A percentile compares a stretch with the other conserved stretches of the same genome.
Evolutionary conservation across 148 eudicot species (phyloP).

Genomic region (Cornus controversa): DNA sequence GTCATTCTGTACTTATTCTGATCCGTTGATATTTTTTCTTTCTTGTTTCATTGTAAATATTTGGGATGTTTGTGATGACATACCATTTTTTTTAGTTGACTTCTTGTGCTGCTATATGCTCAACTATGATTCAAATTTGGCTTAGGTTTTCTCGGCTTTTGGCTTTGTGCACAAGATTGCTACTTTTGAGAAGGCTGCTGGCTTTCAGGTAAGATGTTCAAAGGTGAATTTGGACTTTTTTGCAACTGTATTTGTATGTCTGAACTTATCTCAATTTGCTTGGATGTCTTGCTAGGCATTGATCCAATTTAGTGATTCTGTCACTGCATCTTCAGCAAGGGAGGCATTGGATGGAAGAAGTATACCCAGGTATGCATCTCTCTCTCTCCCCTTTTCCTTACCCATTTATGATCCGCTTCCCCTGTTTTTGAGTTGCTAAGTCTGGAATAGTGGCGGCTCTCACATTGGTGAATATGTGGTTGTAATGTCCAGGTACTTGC

Average conservation of each 20-base stretch:
- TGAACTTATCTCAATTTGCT: not conserved
- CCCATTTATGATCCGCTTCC: not conserved
- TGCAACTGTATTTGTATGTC: not conserved
- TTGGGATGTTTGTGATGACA: not conserved
- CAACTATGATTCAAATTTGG: conserved; percentile 1
- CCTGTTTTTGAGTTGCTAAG: not conserved
- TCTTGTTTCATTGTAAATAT: conserved; percentile 1
- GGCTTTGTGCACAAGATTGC: conserved; percentile 90
- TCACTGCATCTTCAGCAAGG: conserved; percentile 74
- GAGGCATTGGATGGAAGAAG: conserved; percentile 80
- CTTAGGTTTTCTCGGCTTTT: conserved; percentile 77
- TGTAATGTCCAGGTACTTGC: conserved; percentile 58
- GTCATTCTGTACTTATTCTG: conserved; percentile 53
- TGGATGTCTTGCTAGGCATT: conserved; percentile 51
- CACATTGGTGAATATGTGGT: not conserved
- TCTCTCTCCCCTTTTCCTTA: not conserved
- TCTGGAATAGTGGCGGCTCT: not conserved
- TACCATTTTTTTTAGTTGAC: not conserved
- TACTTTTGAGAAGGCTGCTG: conserved; percentile 89
- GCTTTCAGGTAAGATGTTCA: conserved; percentile 62
- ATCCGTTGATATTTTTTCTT: conserved; percentile 28
- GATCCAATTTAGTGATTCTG: conserved; percentile 63
- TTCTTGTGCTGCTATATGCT: not conserved
- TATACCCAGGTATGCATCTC: conserved; percentile 54
- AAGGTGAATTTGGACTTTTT: not conserved